Base-by-base conservation (phyloP, 495 filamentous ascomycete genomes). In the Venustampulla echinocandica region DNA sequence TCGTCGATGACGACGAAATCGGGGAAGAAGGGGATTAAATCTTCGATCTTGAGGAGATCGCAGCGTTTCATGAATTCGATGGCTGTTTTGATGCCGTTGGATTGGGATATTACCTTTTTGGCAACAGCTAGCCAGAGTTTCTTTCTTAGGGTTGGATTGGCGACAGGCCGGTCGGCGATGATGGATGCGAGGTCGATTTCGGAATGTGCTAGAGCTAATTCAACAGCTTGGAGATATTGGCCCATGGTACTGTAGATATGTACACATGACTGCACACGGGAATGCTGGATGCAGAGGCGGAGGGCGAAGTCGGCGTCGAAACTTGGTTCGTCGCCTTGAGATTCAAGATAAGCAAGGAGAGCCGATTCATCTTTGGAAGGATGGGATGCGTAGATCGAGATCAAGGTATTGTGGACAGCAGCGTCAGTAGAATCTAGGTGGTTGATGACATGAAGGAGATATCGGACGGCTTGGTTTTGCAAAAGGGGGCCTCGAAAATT, bases 1-100 rank as follows among this genome's bases (percentile, higher is more conserved):
- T 95, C 88, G 58, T 98, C 92, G 45, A 98, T 96, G 38, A 95
- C 83, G n/a, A 96, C 87, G 53, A 98, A 98, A 59, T 98, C 92
- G 0, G 92, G 93, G 69, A 98, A 98, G 68, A 96, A 95, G 0
- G 93, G 92, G 32, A 98, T 95, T 17, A 98, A 67, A 57, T 98
- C 93, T 60, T 98, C 92, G 54, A 98, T 98, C 50, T 82, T 81
- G 14, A 98, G 77, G 2, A 97, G 70, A 48, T 94, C 87, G 63
- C 90, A 96, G 11, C 86, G 84, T 53, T 84, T 82, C 11, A 98
- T 73, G 61, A 98, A 95, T 47, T 94, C 88, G 39, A 98, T 92
- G 15, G 92, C 92, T 34, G 86, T 81, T 65, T 95, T 95, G 72
- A 96, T 95, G 28, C 87, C 85, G 36, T 80, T 82, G 3, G 78